These are phyloP conservation scores for Cutaneotrichosporon cyanovorans DNA, from an alignment of 1,284 basidiomycete genomes.

Conservation along the genomic window DNA sequence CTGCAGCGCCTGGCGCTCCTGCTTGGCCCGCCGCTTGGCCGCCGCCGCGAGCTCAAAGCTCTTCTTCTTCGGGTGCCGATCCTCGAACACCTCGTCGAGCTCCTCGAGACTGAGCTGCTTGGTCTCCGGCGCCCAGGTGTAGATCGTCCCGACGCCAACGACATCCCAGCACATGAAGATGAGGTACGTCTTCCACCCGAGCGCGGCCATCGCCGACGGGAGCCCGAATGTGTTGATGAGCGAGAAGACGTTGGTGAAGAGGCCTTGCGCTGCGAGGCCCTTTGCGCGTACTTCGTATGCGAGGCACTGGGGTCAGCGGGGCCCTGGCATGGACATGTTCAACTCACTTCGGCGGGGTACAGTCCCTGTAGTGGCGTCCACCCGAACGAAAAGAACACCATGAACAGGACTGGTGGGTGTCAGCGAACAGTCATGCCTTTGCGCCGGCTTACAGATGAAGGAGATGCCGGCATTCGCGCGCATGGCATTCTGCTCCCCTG, in stretches of 20 bases:
- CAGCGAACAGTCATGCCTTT: background rate
- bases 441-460: slow-evolving; percentile 25
- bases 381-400: slow-evolving; percentile 47
- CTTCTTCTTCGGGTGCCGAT: slow-evolving; percentile 49
- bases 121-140: slow-evolving; percentile 51
- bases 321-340: too few species aligned
- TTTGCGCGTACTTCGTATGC: slow-evolving; percentile 52
- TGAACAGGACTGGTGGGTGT: slow-evolving; percentile 7
- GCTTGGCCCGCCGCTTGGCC: slow-evolving; percentile 7
- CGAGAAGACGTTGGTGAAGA: slow-evolving; percentile 17
- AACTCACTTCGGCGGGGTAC: slow-evolving; percentile 50
- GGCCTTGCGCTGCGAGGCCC: slow-evolving; percentile 40
- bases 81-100: slow-evolving; percentile 52
- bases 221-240: slow-evolving; percentile 36
- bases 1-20: slow-evolving; percentile 2
- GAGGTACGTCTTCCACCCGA: slow-evolving; percentile 47
- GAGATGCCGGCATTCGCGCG: slow-evolving; percentile 30
- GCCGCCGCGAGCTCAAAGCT: slow-evolving; percentile 33
- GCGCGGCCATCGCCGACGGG: slow-evolving; percentile 22
- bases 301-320: slow-evolving; percentile 34
- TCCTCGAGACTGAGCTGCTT: slow-evolving; percentile 53
- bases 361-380: slow-evolving; percentile 55
- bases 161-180: slow-evolving; percentile 53
- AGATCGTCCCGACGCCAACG: slow-evolving; percentile 55
- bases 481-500: slow-evolving; percentile 15